Conservation (phyloP, 2,329 filamentous ascomycete genomes). For the Lachnellula occidentalis region DNA sequence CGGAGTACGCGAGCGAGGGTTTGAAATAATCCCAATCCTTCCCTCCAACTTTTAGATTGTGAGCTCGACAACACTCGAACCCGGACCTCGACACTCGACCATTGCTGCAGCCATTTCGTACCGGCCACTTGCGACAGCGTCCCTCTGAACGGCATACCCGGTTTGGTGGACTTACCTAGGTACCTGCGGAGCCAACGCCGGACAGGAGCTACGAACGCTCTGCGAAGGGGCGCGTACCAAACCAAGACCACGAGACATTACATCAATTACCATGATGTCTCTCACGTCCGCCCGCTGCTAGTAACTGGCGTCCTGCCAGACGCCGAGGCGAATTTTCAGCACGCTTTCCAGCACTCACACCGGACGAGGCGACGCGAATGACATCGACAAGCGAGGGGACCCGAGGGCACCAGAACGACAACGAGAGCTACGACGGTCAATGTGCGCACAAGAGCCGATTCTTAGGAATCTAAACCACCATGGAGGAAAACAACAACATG, state of each 20-base stretch:
- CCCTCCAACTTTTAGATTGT: neutral
- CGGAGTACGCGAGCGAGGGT: neutral
- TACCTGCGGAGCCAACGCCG: neutral
- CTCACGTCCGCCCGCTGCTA: slow-evolving; percentile 17
- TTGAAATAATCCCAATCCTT: neutral
- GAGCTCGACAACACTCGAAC: neutral
- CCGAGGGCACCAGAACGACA: slow-evolving; percentile 5
- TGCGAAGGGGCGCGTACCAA: slow-evolving; percentile 10
- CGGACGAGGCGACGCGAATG: slow-evolving; percentile 20
- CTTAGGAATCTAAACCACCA: slow-evolving; percentile 22
- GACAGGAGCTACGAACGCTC: slow-evolving; percentile 2
- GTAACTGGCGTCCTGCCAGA: slow-evolving; percentile 18
- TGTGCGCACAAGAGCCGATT: slow-evolving; percentile 23
- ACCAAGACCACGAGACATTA: slow-evolving; percentile 24
- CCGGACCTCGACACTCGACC: neutral
- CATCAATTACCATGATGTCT: slow-evolving; percentile 28
- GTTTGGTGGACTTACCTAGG: neutral
- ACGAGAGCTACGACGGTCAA: slow-evolving; percentile 18
- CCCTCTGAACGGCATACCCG: neutral
- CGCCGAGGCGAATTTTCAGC: slow-evolving; percentile 6
- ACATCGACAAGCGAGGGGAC: slow-evolving; percentile 5
- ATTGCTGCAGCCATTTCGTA: neutral
- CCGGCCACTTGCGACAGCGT: neutral
- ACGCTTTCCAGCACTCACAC: slow-evolving; percentile 15
- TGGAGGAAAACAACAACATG: slow-evolving; percentile 24